Conservation (phyloP, 768 basidiomycete genomes). For the Mycena albidolilacea region DNA sequence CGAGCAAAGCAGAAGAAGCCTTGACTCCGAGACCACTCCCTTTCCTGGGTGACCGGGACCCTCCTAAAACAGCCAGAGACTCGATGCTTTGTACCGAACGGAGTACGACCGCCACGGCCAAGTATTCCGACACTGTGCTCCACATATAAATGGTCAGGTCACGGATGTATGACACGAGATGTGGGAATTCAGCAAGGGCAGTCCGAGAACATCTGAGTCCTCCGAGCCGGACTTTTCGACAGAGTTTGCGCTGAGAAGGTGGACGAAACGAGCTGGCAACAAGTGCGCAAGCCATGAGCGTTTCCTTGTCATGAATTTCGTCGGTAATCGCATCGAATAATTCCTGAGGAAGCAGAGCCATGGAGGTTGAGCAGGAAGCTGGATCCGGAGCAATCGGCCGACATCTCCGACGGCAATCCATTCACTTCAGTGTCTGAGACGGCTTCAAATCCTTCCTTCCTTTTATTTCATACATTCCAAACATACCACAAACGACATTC, state of each 20-base stretch:
- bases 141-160: slow-evolving; percentile 9
- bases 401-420: no score
- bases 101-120: no score
- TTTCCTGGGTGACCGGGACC: no score
- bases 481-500: no score
- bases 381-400: no score
- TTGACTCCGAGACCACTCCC: neutral
- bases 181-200: slow-evolving; percentile 10
- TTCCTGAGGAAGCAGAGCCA: slow-evolving; percentile 13
- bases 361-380: neutral
- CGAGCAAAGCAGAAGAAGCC: neutral
- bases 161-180: slow-evolving; percentile 21
- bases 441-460: no score
- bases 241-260: slow-evolving; percentile 18
- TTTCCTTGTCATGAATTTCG: neutral
- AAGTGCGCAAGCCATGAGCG: slow-evolving; percentile 8
- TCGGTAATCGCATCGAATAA: slow-evolving; percentile 28
- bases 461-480: no score
- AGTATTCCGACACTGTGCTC: no score
- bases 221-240: neutral
- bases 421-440: no score
- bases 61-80: neutral
- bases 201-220: neutral
- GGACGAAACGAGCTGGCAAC: slow-evolving; percentile 18
- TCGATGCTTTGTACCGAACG: no score